These are phyloP conservation scores for Pharnaceum exiguum DNA, from an alignment of 148 eudicot species.

Conservation along the genomic window DNA sequence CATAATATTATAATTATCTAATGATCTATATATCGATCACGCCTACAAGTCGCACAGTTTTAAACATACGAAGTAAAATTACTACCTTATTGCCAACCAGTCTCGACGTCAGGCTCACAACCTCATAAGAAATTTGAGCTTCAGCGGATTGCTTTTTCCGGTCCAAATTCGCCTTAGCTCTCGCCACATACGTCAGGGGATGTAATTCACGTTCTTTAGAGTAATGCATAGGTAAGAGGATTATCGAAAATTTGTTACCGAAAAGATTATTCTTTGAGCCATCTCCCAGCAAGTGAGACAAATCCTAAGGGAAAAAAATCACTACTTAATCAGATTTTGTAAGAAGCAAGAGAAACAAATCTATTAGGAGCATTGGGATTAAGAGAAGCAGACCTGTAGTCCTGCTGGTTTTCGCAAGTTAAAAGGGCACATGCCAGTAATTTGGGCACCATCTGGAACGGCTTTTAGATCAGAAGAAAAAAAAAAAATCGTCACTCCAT, in stretches of 20 bases:
- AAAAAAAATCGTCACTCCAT: too few relatives aligned
- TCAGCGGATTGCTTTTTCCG: constrained; percentile 21
- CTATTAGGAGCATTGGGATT: background rate
- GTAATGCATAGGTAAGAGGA: constrained; percentile 9
- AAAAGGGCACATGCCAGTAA: constrained; percentile 13
- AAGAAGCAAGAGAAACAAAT: background rate
- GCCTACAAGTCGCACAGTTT: too few relatives aligned
- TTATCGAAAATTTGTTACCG: constrained; percentile 15
- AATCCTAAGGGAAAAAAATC: background rate
- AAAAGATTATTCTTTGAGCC: background rate
- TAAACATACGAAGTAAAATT: too few relatives aligned
- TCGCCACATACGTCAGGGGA: background rate
- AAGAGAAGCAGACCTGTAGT: constrained; percentile 23
- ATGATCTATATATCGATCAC: too few relatives aligned
- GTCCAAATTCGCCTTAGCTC: constrained; percentile 18
- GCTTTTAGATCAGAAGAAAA: background rate
- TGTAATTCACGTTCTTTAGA: background rate
- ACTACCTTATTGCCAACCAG: constrained; percentile 19
- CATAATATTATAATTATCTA: too few relatives aligned
- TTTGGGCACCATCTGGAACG: constrained; percentile 14
- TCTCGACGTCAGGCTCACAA: background rate
- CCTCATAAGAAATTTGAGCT: constrained; percentile 10
- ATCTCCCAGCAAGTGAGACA: background rate
- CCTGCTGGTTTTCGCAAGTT: constrained; percentile 12
- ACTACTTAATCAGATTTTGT: background rate